Base-by-base conservation (phyloP, 176 grass and related monocot genomes). In the Tillandsia fasciculata region DNA sequence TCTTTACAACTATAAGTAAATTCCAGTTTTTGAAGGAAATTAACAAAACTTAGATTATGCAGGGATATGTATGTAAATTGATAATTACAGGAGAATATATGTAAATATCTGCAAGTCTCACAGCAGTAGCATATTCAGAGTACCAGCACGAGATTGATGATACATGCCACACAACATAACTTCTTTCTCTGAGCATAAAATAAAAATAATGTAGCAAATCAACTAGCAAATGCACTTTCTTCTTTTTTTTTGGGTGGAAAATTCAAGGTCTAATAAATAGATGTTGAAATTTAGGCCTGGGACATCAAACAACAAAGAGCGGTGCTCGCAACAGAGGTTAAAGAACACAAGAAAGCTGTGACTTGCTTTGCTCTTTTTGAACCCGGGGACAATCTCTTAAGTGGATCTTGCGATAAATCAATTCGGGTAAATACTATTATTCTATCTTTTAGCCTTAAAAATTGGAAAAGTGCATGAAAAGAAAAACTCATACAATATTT, bases 361-460 rank as follows among this genome's bases (percentile, higher is more conserved):
- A 93, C 86, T 50, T 90, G 90, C 77, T 99, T 99, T 67, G 76
- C 74, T 64, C 59, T 90, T 83, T 90, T 83, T 64, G 84, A 90
- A 71, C 72, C 87, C 64, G 90, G 94, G 70, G 82, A 88, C 49
- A 88, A 85, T 52, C 72, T 99, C 23, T 67, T 99, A 63, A 99
- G 87, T 66, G 94, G 94, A 86, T 99, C 94, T 50, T 42, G 70
- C 48, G 94, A 99, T 82, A 99, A 93, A 87, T 85, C 94, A 64
- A 79, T 99, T 77, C 83, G 87, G 85, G 94, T 99, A 93, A 67
- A 51, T 69, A 77, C 70, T 75, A 3, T 47, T 27, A 78, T 10
- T 15, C 18, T 15, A 69, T n/a, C 11, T 54, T 1, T 49, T 12
- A 27, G 28, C 7, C 2, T 29, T 26, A 77, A 33, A 2, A 2